Evolutionary conservation across 1,284 basidiomycete species (phyloP), one percentile per base, ranked within the genome.

Genomic region (Trametes hirsuta): DNA sequence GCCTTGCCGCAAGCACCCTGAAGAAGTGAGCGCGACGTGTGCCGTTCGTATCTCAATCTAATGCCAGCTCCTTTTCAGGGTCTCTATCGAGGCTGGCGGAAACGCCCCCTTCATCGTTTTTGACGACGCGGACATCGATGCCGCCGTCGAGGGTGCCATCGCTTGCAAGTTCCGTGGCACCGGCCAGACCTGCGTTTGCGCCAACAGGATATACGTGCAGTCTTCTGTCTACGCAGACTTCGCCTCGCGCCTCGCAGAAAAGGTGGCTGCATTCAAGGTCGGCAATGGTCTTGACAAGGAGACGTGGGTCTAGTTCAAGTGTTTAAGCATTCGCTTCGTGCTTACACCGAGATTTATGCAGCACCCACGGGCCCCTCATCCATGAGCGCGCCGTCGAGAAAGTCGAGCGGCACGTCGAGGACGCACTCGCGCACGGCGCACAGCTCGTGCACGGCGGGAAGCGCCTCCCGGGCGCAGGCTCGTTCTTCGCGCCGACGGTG

Each of bases 71-170:
- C 51, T 21, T 48, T 50, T 53, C 25, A 93, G 90, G 72, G 80
- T 95, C 35, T 93, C 93, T 0, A 78, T 96, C 55, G 94, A 96
- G 74, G 91, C 90, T 46, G 92, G 89, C 11, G 96, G 96, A 49
- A 98, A 97, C 65, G 86, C 94, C 0, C 91, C 95, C 0, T 97
- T 97, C 76, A 97, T 97, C 66, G 94, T 99, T 8, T 99, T 99
- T 72, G 93, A 95, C 62, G 97, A 99, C 71, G 96, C 96, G 0
- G 90, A 99, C 72, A 84, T 99, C 53, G 93, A 95, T 62, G 88
- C 90, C 54, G 97, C 97, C 25, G 93, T 99, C n/a, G 88, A 90
- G 64, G 87, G 90, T 88, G 61, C 93, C 4, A 83, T 97, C 63
- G 71, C 84, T 1, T 93, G 86, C 83, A 99, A 99, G 78, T 99